phyloP scores from a whole-genome alignment of 495 filamentous ascomycete genomes.

The Melanomma pulvis-pyrius region DNA sequence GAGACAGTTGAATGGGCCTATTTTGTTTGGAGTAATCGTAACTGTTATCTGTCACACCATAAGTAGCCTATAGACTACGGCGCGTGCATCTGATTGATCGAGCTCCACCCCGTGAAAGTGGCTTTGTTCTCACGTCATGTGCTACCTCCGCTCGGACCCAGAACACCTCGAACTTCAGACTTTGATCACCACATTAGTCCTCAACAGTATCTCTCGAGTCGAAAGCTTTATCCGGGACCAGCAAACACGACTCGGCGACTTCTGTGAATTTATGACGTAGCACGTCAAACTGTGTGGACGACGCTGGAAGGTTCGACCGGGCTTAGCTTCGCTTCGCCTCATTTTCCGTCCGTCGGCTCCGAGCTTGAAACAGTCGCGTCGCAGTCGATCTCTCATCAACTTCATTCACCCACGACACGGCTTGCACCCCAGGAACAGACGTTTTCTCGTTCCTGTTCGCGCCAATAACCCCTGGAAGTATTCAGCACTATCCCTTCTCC shows the following conservation, averaged over 20 bases:
- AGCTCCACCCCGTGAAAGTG: neutral
- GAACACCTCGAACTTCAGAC: neutral
- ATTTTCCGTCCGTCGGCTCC: too few species aligned
- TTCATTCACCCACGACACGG: neutral
- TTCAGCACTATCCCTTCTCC: neutral
- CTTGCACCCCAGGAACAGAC: neutral
- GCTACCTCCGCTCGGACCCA: neutral
- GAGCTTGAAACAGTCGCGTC: neutral
- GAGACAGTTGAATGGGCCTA: too few species aligned
- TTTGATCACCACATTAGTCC: neutral
- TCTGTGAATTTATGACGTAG: neutral
- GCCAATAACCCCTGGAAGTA: neutral
- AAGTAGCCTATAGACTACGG: too few species aligned
- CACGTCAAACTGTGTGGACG: neutral
- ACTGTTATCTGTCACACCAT: neutral
- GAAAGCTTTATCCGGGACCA: neutral
- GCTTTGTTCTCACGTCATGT: neutral
- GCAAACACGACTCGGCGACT: neutral
- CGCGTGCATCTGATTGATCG: neutral
- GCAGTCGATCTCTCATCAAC: neutral
- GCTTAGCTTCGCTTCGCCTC: neutral
- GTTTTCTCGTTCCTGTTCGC: neutral
- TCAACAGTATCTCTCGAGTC: neutral
- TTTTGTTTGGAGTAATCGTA: constrained; percentile 6
- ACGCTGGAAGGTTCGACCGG: neutral